Percentiles rank a stretch among this genome's conserved stretches.
Evolutionary conservation across 1,139 yeast species (phyloP).

Genomic region (Sugiyamaella pinicola): DNA sequence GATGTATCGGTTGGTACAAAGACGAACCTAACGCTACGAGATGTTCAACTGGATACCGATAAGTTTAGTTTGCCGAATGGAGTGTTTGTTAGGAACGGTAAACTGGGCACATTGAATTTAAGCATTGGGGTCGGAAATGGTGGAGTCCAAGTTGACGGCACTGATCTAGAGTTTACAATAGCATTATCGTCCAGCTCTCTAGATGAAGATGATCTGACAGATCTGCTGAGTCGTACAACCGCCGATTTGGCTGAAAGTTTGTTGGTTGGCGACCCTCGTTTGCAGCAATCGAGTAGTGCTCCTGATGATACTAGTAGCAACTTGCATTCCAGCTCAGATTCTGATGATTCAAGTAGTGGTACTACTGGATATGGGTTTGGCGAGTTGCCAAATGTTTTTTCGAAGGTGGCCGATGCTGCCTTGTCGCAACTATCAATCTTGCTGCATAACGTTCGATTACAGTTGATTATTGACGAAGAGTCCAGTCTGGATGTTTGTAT

Average conservation of each 20-base stretch:
- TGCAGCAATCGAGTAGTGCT: not conserved
- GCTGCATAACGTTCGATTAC: conserved; percentile 50
- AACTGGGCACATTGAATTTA: conserved; percentile 55
- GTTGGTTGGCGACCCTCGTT: not conserved
- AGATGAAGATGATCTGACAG: conserved; percentile 46
- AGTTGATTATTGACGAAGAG: conserved; percentile 55
- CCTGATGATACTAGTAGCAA: not conserved
- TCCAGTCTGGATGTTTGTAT: conserved; percentile 48
- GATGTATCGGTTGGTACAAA: conserved; percentile 70
- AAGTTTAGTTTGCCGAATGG: conserved; percentile 64
- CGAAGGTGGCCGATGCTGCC: conserved; percentile 68
- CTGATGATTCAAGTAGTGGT: conserved; percentile 11
- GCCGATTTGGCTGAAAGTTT: conserved; percentile 44
- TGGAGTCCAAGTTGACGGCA: conserved; percentile 65
- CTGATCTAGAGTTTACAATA: conserved; percentile 58
- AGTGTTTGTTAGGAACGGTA: conserved; percentile 63
- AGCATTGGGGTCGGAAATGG: conserved; percentile 52
- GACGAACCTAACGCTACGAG: conserved; percentile 57
- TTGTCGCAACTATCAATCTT: conserved; percentile 60
- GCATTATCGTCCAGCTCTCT: conserved; percentile 44
- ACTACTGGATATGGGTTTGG: conserved; percentile 38
- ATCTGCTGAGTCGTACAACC: conserved; percentile 63
- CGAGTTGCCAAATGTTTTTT: conserved; percentile 57
- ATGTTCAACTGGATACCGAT: conserved; percentile 73
- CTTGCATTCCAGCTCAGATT: conserved; percentile 4